A percentile compares a stretch with the other conserved stretches of the same genome.
These are phyloP conservation scores for Cercospora nicotianae DNA, from an alignment of 2,329 filamentous ascomycete genomes.

Conservation along the genomic window DNA sequence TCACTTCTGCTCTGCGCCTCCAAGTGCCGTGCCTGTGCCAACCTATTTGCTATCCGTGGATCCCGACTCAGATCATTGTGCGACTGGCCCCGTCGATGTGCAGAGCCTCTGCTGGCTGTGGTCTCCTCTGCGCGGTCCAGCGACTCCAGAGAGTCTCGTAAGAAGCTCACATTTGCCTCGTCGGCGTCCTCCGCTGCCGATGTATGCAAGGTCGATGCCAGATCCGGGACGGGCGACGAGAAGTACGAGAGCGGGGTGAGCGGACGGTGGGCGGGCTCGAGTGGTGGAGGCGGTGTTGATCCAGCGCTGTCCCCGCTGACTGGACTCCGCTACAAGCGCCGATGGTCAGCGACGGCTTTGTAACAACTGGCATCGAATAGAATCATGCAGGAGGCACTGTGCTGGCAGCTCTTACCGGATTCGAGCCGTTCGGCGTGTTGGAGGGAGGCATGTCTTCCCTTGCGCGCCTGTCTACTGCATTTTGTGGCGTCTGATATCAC, in stretches of 20 bases:
- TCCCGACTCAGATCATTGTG: constrained; percentile 29
- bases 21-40: constrained; percentile 1
- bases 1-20: constrained; percentile 23
- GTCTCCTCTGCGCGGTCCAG: constrained; percentile 23
- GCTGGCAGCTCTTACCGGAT: constrained; percentile 2
- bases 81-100: constrained; percentile 7
- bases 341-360: not conserved
- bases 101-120: not conserved
- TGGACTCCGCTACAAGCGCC: not conserved
- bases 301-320: not conserved
- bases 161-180: constrained; percentile 54
- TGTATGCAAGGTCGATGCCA: constrained; percentile 52
- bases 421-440: constrained; percentile 1
- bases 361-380: not conserved
- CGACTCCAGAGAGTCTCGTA: constrained; percentile 47
- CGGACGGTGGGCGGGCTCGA: constrained; percentile 25
- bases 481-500: not conserved
- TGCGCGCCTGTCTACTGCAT: constrained; percentile 1
- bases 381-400: not conserved
- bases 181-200: constrained; percentile 40
- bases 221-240: constrained; percentile 52
- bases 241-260: constrained; percentile 46
- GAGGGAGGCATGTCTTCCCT: constrained; percentile 4
- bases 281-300: constrained; percentile 8
- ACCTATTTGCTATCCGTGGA: constrained; percentile 22